Evolutionary conservation across 2,329 filamentous ascomycete species (phyloP).

Genomic region (Escovopsis sp.): DNA sequence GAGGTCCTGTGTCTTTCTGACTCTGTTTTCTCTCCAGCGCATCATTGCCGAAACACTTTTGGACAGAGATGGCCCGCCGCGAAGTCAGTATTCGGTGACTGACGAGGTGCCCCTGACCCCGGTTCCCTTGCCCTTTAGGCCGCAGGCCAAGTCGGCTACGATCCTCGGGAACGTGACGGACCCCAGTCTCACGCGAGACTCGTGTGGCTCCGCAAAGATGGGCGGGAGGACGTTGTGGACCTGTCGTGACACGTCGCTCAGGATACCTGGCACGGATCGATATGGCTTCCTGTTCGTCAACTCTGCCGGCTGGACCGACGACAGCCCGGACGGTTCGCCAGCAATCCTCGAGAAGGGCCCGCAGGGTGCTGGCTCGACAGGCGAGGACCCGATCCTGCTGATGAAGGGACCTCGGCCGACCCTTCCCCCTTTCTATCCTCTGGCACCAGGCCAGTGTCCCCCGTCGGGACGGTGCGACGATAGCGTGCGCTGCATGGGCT

Average conservation of each 20-base stretch:
- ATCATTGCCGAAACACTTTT: no score
- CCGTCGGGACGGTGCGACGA: conserved; percentile 5
- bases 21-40: no score
- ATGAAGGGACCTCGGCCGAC: conserved; percentile 6
- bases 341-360: conserved; percentile 3
- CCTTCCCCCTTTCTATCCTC: conserved; percentile 4
- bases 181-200: conserved; percentile 7
- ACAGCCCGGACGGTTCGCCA: conserved; percentile 6
- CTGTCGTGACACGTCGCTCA: conserved; percentile 7
- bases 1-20: background rate
- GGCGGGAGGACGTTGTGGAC: conserved; percentile 8
- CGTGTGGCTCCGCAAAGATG: conserved; percentile 7
- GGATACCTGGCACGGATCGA: conserved; percentile 1
- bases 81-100: no score
- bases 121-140: background rate
- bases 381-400: conserved; percentile 4
- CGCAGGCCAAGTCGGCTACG: conserved; percentile 3
- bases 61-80: no score
- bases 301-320: conserved; percentile 7
- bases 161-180: conserved; percentile 7
- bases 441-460: conserved; percentile 4
- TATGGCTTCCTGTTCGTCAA: conserved; percentile 6
- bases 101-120: no score
- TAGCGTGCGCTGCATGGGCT: conserved; percentile 5
- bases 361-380: conserved; percentile 4